phyloP scores from a whole-genome alignment of 495 filamentous ascomycete species.

The Poronia punctata region DNA sequence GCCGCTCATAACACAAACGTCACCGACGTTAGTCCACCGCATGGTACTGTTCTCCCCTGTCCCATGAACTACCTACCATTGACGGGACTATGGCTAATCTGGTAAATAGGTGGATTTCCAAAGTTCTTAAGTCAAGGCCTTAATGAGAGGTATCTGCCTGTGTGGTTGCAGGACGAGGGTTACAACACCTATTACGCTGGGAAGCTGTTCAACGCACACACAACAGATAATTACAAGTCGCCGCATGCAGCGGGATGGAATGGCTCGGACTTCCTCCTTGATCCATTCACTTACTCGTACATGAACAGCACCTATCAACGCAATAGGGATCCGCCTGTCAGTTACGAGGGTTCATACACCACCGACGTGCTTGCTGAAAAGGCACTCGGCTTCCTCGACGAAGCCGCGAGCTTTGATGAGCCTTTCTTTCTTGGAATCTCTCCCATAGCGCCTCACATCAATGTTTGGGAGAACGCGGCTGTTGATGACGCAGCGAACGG shows the following conservation, averaged over 20 bases:
- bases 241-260: constrained; percentile 41
- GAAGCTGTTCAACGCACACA: constrained; percentile 51
- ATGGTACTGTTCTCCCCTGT: constrained; percentile 22
- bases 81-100: neutral
- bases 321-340: constrained; percentile 41
- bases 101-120: constrained; percentile 45
- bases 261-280: constrained; percentile 48
- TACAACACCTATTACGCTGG: constrained; percentile 55
- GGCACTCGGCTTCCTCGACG: constrained; percentile 46
- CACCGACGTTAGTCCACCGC: constrained; percentile 47
- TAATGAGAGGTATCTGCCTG: constrained; percentile 49
- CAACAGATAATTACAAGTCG: constrained; percentile 36
- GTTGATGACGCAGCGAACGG: too few relatives aligned
- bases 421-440: constrained; percentile 53
- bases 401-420: constrained; percentile 37
- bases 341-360: constrained; percentile 41
- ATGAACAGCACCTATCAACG: constrained; percentile 48
- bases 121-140: constrained; percentile 50
- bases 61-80: too few relatives aligned
- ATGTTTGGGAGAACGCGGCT: constrained; percentile 18
- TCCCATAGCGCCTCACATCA: constrained; percentile 49
- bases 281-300: constrained; percentile 54
- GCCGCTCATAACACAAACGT: constrained; percentile 55
- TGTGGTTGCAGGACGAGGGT: constrained; percentile 51
- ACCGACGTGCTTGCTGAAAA: constrained; percentile 49